These are phyloP conservation scores for Phytopythium sindhum DNA, from an alignment of 352 stramenopile genomes.

Conservation along the genomic window DNA sequence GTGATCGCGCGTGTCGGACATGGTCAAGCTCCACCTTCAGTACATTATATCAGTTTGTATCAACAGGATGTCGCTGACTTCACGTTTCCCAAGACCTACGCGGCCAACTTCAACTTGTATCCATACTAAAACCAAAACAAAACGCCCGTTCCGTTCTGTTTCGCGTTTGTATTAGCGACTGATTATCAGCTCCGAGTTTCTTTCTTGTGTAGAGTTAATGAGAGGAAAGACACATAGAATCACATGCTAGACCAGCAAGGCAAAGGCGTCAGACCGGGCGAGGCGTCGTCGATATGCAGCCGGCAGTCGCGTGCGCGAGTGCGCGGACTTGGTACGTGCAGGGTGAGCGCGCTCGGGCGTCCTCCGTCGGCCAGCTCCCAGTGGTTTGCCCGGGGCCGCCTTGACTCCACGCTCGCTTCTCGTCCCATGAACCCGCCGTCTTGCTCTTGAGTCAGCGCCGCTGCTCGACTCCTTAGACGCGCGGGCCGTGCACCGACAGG, in stretches of 20 bases:
- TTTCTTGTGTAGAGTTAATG: background rate
- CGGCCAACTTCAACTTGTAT: background rate
- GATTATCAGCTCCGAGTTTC: too few relatives aligned
- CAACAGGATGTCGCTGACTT: background rate
- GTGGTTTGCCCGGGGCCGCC: background rate
- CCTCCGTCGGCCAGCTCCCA: background rate
- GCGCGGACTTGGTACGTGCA: background rate
- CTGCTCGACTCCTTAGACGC: conserved; percentile 25
- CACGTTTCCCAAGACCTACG: background rate
- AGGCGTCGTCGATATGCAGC: background rate
- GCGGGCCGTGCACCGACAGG: conserved; percentile 58
- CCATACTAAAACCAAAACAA: background rate
- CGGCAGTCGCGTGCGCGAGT: background rate
- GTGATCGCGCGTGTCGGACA: background rate
- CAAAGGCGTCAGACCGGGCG: background rate
- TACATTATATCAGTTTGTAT: background rate
- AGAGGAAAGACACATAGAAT: background rate
- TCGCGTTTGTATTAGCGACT: background rate
- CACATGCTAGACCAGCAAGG: background rate
- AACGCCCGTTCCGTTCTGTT: background rate
- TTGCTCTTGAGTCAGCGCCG: background rate
- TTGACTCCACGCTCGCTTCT: background rate
- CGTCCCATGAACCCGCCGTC: background rate
- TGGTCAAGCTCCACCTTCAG: background rate
- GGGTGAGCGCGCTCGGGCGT: background rate